phyloP scores from a whole-genome alignment of 192 early-diverging fungal species.

The Rhizoclosmatium sp. region DNA sequence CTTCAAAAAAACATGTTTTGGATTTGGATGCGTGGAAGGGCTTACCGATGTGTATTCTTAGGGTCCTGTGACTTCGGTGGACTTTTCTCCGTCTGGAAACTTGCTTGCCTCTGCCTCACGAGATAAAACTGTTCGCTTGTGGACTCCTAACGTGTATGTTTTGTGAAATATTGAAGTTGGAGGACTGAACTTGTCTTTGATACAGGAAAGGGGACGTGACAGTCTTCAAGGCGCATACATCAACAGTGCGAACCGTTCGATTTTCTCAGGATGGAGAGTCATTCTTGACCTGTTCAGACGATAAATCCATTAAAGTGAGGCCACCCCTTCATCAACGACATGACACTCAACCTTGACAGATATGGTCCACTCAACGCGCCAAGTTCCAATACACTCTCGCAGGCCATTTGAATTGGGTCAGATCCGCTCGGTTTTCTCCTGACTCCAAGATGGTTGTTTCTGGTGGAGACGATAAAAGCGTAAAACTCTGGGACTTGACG shows the following conservation, averaged over 20 bases:
- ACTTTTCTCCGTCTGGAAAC: conserved; percentile 61
- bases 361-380: conserved; percentile 64
- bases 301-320: conserved; percentile 65
- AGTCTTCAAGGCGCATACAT: conserved; percentile 68
- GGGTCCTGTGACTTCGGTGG: conserved; percentile 61
- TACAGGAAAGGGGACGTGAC: conserved; percentile 66
- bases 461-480: conserved; percentile 67
- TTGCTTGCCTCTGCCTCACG: conserved; percentile 60
- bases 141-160: conserved; percentile 68
- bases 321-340: background rate
- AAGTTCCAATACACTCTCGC: conserved; percentile 66
- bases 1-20: background rate
- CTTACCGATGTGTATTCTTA: conserved; percentile 27
- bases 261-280: conserved; percentile 60
- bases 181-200: background rate
- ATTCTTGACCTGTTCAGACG: conserved; percentile 63
- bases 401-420: conserved; percentile 70
- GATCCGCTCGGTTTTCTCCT: conserved; percentile 61
- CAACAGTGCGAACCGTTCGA: conserved; percentile 61
- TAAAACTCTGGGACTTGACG: conserved; percentile 65
- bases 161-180: background rate
- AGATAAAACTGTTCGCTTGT: conserved; percentile 65
- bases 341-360: conserved; percentile 37
- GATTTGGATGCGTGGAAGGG: background rate
- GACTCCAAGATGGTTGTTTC: conserved; percentile 60